Percentiles rank a stretch among this genome's conserved stretches.
Evolutionary conservation across 2,329 filamentous ascomycete species (phyloP).

Genomic region (Monosporascus cannonballus): DNA sequence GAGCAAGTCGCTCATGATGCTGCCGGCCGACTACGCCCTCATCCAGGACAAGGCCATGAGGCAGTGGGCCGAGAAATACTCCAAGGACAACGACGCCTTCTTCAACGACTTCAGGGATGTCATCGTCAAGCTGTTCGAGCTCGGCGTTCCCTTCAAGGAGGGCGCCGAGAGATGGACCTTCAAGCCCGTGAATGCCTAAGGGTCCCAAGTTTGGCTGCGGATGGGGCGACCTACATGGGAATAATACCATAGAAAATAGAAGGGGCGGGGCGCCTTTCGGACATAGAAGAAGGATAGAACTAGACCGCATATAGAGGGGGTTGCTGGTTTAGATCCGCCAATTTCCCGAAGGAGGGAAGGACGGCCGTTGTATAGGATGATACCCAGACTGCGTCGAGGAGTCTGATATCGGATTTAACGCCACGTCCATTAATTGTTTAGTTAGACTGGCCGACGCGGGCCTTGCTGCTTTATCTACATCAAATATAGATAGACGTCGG

Average conservation of each 20-base stretch:
- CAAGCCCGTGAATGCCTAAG: slow-evolving; percentile 47
- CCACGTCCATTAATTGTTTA: background rate
- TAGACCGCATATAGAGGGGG: background rate
- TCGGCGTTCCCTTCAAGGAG: slow-evolving; percentile 82
- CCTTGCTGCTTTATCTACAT: background rate
- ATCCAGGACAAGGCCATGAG: slow-evolving; percentile 84
- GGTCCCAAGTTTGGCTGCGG: background rate
- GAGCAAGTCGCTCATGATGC: slow-evolving; percentile 90
- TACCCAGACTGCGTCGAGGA: background rate
- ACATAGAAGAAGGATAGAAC: background rate
- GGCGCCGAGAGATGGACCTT: slow-evolving; percentile 56
- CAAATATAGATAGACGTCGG: too few species aligned
- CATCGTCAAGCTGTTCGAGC: slow-evolving; percentile 79
- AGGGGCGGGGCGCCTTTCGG: background rate
- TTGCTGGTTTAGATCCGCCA: background rate
- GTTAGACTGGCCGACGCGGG: background rate
- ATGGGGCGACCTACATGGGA: too few species aligned
- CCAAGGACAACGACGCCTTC: slow-evolving; percentile 84
- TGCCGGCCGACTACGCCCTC: slow-evolving; percentile 85
- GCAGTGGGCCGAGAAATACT: slow-evolving; percentile 76
- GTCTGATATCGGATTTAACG: background rate
- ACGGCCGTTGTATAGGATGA: background rate
- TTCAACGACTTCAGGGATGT: slow-evolving; percentile 87
- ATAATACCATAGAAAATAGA: background rate
- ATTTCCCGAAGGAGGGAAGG: background rate